Evolutionary conservation across 2,329 filamentous ascomycete species (phyloP).

Genomic region (Monosporascus sp.): DNA sequence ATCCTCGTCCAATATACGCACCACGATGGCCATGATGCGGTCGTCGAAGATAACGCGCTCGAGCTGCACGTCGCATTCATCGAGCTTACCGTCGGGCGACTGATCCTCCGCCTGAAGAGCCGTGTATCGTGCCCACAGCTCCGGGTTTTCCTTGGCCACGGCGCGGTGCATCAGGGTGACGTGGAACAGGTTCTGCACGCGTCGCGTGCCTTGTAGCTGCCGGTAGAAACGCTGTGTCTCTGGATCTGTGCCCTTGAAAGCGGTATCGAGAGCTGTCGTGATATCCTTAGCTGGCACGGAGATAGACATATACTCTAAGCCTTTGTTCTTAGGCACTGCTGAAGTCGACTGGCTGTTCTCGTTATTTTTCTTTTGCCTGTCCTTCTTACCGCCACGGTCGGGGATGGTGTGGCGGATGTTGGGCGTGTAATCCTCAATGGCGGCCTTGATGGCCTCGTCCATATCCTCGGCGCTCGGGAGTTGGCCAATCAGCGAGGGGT

Average conservation of each 20-base stretch:
- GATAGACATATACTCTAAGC: constrained; percentile 53
- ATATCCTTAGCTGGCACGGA: constrained; percentile 38
- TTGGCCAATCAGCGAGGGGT: constrained; percentile 67
- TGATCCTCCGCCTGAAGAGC: constrained; percentile 40
- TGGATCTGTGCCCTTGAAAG: constrained; percentile 54
- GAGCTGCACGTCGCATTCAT: constrained; percentile 57
- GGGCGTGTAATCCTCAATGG: constrained; percentile 72
- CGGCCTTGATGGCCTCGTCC: constrained; percentile 70
- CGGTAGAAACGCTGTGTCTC: constrained; percentile 64
- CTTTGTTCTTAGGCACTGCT: constrained; percentile 35
- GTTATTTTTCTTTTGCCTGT: constrained; percentile 36
- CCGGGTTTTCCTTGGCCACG: constrained; percentile 50
- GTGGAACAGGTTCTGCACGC: constrained; percentile 83
- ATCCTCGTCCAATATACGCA: constrained; percentile 58
- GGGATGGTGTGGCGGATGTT: constrained; percentile 71
- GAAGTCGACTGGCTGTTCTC: constrained; percentile 25
- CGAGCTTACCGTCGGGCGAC: constrained; percentile 44
- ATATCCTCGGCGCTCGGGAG: constrained; percentile 69
- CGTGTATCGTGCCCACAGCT: constrained; percentile 70
- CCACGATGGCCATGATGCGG: constrained; percentile 86
- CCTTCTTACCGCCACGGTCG: constrained; percentile 42
- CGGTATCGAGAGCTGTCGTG: constrained; percentile 55
- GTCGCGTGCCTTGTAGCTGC: constrained; percentile 64
- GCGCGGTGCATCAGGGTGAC: constrained; percentile 88
- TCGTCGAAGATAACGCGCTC: constrained; percentile 77